Evolutionary conservation across 345 rosid species (phyloP).

Genomic region (Ceriops tagal): DNA sequence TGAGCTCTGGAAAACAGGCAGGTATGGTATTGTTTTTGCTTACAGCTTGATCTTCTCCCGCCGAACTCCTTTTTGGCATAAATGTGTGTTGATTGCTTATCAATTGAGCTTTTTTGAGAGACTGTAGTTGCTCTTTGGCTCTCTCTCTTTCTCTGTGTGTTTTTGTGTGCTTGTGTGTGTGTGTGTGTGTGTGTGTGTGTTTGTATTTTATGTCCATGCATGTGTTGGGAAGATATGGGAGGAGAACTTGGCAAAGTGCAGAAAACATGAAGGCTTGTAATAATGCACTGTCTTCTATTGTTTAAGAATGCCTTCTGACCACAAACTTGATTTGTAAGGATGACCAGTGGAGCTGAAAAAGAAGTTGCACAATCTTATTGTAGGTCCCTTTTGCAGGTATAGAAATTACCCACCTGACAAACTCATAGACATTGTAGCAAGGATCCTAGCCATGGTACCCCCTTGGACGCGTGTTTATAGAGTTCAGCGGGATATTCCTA

Average conservation of each 20-base stretch:
- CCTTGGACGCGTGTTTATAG: slow-evolving; percentile 99
- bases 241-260: no score
- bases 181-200: no score
- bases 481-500: slow-evolving; percentile 97
- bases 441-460: slow-evolving; percentile 98
- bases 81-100: no score
- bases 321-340: neutral
- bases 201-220: no score
- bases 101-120: no score
- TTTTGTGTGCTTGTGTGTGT: neutral
- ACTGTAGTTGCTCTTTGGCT: no score
- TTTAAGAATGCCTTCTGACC: neutral
- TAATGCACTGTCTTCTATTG: no score
- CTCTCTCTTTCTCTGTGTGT: neutral
- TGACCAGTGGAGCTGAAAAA: neutral
- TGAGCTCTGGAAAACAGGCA: slow-evolving; percentile 98
- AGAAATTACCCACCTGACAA: slow-evolving; percentile 98
- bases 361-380: slow-evolving; percentile 10
- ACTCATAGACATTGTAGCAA: slow-evolving; percentile 92
- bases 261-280: no score
- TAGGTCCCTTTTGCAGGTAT: slow-evolving; percentile 46
- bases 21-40: slow-evolving; percentile 31
- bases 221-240: no score
- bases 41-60: neutral
- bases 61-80: no score